These are phyloP conservation scores for Salvia miltiorrhiza DNA, from an alignment of 257 asterid genomes.

Conservation along the genomic window DNA sequence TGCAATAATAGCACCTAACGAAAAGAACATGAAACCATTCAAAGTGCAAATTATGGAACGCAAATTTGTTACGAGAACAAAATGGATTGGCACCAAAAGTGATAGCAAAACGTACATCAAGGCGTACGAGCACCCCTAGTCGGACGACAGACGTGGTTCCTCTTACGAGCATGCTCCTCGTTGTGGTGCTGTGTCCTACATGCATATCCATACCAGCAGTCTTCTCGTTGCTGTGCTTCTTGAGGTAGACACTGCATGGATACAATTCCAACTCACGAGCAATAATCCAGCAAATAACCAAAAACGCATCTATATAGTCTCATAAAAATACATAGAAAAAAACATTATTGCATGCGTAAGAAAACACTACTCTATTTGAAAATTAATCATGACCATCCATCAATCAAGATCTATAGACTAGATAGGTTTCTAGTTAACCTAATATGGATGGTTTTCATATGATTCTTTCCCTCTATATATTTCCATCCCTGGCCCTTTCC, in stretches of 20 bases:
- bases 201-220: slow-evolving; percentile 95
- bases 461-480: no score
- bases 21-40: not conserved
- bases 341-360: no score
- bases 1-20: not conserved
- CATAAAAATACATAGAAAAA: no score
- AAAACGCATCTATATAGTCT: not conserved
- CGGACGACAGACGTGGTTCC: slow-evolving; percentile 96
- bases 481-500: no score
- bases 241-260: slow-evolving; percentile 54
- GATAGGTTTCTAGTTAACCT: no score
- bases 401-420: no score
- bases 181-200: slow-evolving; percentile 95
- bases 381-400: no score
- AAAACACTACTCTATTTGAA: no score
- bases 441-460: no score
- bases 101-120: slow-evolving; percentile 9
- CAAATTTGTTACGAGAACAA: not conserved
- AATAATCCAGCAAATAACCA: not conserved
- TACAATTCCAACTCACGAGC: not conserved
- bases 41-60: not conserved
- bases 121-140: slow-evolving; percentile 58
- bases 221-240: slow-evolving; percentile 63
- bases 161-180: slow-evolving; percentile 86
- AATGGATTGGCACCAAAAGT: not conserved